Base-by-base conservation (phyloP, 768 basidiomycete species). In the Xanthoconium purpureum region DNA sequence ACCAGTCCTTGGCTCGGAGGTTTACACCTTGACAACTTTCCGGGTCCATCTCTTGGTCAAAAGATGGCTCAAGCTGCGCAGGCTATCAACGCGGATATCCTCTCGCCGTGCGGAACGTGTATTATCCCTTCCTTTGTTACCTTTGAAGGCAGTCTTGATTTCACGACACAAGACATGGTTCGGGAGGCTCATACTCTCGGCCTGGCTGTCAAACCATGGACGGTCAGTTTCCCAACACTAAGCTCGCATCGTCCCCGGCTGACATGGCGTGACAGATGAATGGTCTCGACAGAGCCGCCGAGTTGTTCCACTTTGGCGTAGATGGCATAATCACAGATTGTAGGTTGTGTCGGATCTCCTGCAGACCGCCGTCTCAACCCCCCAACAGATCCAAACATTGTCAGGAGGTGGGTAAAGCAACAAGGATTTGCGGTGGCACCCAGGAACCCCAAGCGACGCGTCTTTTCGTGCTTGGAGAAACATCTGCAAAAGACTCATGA, bases 241-340 rank as follows among this genome's bases (percentile, higher is more conserved):
- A 17, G 3, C 18, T 38, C 47, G 52, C 14, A 33, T 43, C 40
- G 24, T 20, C 32, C 18, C 6, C 39, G 20, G 10, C 44, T 59
- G 49, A 62, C n/a, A 18, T 12, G 45, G 15, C 42, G 17, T 14
- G 32, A 56, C 8, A 89, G 87, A 78, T 87, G 56, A 83, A 91
- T 65, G 73, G 77, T 18, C 72, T 88, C 54, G 84, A 81, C 62
- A 73, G 83, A 37, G 79, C 81, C 3, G 82, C 87, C n/a, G 77
- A 84, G 59, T 66, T 91, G 40, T 52, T 85, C 35, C 76, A 77
- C 15, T 80, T 78, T 74, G 81, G 82, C 4, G 84, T 83, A 0
- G 89, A 91, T 67, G 90, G 89, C 0, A 81, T 92, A 54, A 91
- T 92, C 63, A 84, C 88, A 6, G 89, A 92, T 66, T 89, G 78